Conservation (phyloP, 495 filamentous ascomycete species). For the Neurospora discreta region DNA sequence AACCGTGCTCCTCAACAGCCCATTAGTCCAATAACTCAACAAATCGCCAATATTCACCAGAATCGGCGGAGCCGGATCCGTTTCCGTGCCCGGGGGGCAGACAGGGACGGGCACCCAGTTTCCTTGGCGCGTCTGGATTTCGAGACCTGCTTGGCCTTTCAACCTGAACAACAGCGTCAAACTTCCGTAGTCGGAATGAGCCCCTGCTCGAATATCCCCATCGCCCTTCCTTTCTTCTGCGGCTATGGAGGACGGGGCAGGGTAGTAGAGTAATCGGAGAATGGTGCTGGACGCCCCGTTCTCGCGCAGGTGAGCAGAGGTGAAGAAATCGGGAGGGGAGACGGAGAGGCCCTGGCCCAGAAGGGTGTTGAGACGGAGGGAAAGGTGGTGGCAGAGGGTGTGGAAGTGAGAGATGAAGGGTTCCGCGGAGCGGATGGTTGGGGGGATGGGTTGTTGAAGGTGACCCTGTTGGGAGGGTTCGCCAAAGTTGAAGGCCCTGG, state of each 20-base stretch:
- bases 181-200: constrained; percentile 85
- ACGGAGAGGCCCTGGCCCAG: constrained; percentile 62
- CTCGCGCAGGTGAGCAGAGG: constrained; percentile 51
- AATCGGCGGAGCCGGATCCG: constrained; percentile 58
- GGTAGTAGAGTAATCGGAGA: constrained; percentile 76
- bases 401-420: constrained; percentile 53
- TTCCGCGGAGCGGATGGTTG: constrained; percentile 43
- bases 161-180: constrained; percentile 83
- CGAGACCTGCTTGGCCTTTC: constrained; percentile 71
- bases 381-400: constrained; percentile 59
- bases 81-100: constrained; percentile 37
- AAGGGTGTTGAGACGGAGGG: constrained; percentile 56
- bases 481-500: constrained; percentile 74
- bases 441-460: constrained; percentile 71
- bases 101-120: constrained; percentile 55
- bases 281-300: constrained; percentile 56
- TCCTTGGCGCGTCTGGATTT: constrained; percentile 56
- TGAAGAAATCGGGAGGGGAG: constrained; percentile 51
- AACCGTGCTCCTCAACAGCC: constrained; percentile 71
- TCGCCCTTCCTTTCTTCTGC: constrained; percentile 20
- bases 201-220: constrained; percentile 66
- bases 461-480: constrained; percentile 47
- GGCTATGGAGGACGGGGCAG: constrained; percentile 23
- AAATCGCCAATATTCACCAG: constrained; percentile 90
- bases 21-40: constrained; percentile 84